Conservation (phyloP, 208 protist genomes). For the Leishmania lainsoni region DNA sequence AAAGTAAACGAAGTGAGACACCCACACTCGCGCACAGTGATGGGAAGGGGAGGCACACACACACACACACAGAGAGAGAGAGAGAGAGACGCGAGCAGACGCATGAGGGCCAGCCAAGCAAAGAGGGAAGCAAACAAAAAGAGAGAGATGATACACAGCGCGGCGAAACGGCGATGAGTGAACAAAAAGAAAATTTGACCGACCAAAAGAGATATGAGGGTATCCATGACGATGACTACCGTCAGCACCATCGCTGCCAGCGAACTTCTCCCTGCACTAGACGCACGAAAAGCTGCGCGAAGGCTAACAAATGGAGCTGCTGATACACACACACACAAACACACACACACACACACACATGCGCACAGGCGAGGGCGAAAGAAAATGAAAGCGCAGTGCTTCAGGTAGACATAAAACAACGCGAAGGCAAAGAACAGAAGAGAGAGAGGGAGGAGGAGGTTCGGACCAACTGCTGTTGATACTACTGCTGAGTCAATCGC, state of each 20-base stretch:
- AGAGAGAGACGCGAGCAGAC: neutral
- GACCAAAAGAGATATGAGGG: neutral
- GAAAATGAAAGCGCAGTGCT: neutral
- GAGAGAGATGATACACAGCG: neutral
- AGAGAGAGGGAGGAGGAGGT: neutral
- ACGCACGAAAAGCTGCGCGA: neutral
- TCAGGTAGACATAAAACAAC: neutral
- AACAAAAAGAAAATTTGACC: neutral
- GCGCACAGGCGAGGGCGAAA: neutral
- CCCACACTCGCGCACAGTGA: neutral
- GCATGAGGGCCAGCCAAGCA: neutral
- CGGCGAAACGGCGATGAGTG: neutral
- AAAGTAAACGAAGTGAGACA: neutral
- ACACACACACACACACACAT: neutral
- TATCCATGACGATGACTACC: neutral
- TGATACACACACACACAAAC: neutral
- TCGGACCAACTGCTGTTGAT: neutral
- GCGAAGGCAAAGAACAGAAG: neutral
- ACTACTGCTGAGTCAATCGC: neutral
- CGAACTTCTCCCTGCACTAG: neutral
- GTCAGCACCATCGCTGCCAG: neutral
- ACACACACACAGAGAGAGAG: neutral
- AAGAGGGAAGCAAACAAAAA: neutral
- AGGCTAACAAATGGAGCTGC: neutral
- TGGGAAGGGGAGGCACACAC: neutral